phyloP scores from a whole-genome alignment of 2,329 filamentous ascomycete genomes.

The Calonectria fujianensis region DNA sequence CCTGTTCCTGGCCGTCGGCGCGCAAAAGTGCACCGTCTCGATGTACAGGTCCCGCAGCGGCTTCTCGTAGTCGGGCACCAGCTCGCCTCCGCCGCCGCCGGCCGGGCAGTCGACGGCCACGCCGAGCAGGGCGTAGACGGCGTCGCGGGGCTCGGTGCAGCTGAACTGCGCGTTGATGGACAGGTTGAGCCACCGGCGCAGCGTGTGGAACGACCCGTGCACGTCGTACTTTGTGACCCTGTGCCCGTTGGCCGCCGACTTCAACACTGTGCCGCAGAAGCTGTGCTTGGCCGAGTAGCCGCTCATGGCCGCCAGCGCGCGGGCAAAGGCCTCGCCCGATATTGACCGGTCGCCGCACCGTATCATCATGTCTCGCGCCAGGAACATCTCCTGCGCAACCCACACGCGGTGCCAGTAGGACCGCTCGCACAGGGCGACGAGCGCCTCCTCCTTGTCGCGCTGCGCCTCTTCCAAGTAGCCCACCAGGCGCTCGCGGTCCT shows the following conservation, averaged over 20 bases:
- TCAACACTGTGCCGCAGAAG: neutral
- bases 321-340: neutral
- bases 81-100: too few relatives aligned
- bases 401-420: neutral
- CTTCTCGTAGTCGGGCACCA: neutral
- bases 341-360: neutral
- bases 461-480: neutral
- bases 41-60: neutral
- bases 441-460: neutral
- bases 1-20: neutral
- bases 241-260: neutral
- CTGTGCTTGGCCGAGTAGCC: neutral
- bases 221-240: slow-evolving; percentile 8
- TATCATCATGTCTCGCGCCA: neutral
- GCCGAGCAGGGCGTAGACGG: neutral
- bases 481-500: neutral
- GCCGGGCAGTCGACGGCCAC: neutral
- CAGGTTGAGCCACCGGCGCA: neutral
- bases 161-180: neutral
- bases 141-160: slow-evolving; percentile 2
- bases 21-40: neutral
- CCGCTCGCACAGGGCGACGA: neutral
- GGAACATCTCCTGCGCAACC: neutral
- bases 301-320: neutral
- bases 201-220: too few relatives aligned